phyloP scores from a whole-genome alignment of 495 filamentous ascomycete genomes.

The Platismatia glauca region DNA sequence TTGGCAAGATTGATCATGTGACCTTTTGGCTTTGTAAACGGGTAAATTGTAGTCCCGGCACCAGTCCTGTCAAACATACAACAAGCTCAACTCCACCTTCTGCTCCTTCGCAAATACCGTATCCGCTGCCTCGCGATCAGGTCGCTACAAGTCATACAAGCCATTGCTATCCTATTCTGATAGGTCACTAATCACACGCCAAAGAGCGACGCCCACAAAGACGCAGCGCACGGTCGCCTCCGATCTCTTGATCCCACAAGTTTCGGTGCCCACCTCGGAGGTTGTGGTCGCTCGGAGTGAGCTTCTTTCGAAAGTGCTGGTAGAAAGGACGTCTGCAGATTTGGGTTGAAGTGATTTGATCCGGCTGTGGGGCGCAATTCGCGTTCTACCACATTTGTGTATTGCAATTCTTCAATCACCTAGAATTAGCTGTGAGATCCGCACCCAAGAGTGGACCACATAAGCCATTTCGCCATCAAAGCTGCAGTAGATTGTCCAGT shows the following conservation, averaged over 20 bases:
- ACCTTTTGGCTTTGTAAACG: not conserved
- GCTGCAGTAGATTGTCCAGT: slow-evolving; percentile 17
- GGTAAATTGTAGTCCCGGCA: not conserved
- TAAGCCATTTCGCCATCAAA: slow-evolving; percentile 15
- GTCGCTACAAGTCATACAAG: not conserved
- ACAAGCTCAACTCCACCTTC: slow-evolving; percentile 11
- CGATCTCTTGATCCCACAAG: not conserved
- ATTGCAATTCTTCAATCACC: slow-evolving; percentile 16
- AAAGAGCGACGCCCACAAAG: not conserved
- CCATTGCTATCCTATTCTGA: not conserved
- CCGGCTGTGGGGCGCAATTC: slow-evolving; percentile 16
- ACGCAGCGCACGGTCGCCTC: slow-evolving; percentile 5
- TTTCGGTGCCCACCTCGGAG: not conserved
- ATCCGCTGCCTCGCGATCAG: not conserved
- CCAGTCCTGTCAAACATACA: not conserved
- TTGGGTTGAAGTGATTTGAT: slow-evolving; percentile 19
- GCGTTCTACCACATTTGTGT: slow-evolving; percentile 16
- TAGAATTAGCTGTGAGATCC: slow-evolving; percentile 21
- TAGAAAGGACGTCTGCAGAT: slow-evolving; percentile 9
- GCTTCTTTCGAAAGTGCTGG: slow-evolving; percentile 6
- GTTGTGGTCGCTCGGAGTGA: slow-evolving; percentile 10
- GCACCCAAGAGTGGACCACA: slow-evolving; percentile 16
- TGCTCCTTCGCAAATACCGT: slow-evolving; percentile 2
- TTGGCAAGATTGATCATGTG: not conserved
- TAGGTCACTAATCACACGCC: not conserved